These are phyloP conservation scores for Apiospora rasikravindrae DNA, from an alignment of 2,329 filamentous ascomycete species.

Conservation along the genomic window DNA sequence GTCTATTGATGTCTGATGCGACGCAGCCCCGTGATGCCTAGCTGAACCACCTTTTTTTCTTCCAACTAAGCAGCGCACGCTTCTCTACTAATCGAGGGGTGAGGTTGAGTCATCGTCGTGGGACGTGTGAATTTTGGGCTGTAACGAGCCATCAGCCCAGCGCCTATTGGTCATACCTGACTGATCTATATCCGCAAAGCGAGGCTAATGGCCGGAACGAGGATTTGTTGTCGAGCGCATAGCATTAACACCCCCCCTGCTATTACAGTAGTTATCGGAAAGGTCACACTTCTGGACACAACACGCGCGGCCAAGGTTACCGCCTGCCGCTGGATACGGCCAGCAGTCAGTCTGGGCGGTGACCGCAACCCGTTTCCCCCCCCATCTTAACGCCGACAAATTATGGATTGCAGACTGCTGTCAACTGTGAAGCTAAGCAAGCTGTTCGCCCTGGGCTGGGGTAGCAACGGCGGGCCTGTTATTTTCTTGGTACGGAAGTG, in stretches of 20 bases:
- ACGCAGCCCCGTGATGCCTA: background rate
- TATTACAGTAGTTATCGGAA: background rate
- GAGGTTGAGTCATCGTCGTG: conserved; percentile 22
- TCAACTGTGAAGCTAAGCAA: conserved; percentile 9
- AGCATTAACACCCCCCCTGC: background rate
- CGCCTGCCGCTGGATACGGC: conserved; percentile 7
- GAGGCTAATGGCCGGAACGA: conserved; percentile 2
- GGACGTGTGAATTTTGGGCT: conserved; percentile 18
- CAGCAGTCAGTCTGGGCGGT: background rate
- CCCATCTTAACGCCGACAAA: conserved; percentile 13
- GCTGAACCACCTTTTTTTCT: conserved; percentile 12
- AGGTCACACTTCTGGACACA: background rate
- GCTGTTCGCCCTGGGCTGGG: conserved; percentile 2
- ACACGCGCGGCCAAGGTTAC: background rate
- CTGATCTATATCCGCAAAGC: conserved; percentile 13
- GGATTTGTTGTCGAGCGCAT: conserved; percentile 6
- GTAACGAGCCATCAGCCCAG: background rate
- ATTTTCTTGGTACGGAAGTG: background rate
- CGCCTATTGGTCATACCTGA: conserved; percentile 19
- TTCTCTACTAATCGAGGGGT: conserved; percentile 7
- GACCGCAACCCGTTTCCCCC: background rate
- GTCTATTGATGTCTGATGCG: conserved; percentile 6
- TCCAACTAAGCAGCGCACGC: background rate
- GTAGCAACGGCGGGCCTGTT: background rate
- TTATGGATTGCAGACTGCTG: conserved; percentile 5